phyloP scores from a whole-genome alignment of 768 basidiomycete species.

The Boletus huronensis region DNA sequence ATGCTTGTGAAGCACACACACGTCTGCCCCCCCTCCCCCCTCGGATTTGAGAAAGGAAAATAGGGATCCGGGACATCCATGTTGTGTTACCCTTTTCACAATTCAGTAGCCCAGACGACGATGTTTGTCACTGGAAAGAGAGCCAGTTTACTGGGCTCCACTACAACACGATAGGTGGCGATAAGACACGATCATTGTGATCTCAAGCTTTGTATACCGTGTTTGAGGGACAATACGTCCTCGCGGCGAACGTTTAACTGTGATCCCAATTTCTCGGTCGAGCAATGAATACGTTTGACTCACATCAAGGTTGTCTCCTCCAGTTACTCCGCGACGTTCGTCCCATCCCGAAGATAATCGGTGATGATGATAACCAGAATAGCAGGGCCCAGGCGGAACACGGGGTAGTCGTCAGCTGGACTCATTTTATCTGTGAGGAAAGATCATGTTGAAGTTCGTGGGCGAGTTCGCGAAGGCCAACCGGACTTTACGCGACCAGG shows the following conservation, averaged over 20 bases:
- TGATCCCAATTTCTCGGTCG: not conserved
- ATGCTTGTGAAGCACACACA: not conserved
- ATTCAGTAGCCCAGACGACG: not conserved
- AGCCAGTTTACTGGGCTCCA: not conserved
- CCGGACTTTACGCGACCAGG: not conserved
- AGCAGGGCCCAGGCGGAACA: not conserved
- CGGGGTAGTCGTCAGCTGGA: not conserved
- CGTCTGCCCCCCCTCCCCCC: not conserved
- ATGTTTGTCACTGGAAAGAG: not conserved
- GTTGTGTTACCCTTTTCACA: not conserved
- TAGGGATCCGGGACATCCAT: not conserved
- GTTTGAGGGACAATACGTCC: not conserved
- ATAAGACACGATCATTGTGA: not conserved
- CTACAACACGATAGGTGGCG: not conserved
- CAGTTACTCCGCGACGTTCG: not conserved
- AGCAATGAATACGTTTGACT: not conserved
- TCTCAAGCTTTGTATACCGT: not conserved
- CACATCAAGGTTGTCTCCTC: not conserved
- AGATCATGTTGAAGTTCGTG: not conserved
- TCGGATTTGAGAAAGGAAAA: not conserved
- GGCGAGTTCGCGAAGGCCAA: not conserved
- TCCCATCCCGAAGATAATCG: not conserved
- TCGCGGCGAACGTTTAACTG: not conserved
- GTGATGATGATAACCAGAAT: not conserved
- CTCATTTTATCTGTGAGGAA: not conserved